Conservation (phyloP, 139 green algal genomes). For the Chlamydomonas sp. region DNA sequence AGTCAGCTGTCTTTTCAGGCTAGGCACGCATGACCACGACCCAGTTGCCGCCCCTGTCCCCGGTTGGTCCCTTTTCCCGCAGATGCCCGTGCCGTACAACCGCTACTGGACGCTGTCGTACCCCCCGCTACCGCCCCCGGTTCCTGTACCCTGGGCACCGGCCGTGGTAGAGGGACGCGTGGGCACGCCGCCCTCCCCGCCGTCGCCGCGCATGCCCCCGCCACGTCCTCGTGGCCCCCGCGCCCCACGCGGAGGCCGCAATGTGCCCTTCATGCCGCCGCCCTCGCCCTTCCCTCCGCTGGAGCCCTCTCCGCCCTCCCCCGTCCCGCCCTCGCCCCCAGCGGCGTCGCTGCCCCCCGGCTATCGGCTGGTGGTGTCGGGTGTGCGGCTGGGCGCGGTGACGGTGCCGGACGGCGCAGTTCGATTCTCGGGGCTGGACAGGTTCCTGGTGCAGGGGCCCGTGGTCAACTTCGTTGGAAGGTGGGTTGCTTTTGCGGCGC, state of each 20-base stretch:
- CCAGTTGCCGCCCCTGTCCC: not conserved
- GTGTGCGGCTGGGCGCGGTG: slow-evolving; percentile 4
- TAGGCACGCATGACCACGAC: too few relatives aligned
- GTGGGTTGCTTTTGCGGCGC: not conserved
- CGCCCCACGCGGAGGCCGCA: too few relatives aligned
- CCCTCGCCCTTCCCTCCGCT: too few relatives aligned
- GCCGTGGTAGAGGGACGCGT: not conserved
- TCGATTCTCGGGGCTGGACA: not conserved
- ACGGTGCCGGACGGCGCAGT: not conserved
- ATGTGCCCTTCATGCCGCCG: too few relatives aligned
- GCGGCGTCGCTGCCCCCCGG: not conserved
- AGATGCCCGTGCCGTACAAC: slow-evolving; percentile 31
- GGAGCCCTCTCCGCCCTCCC: too few relatives aligned
- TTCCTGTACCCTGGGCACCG: not conserved
- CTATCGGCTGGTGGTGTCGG: slow-evolving; percentile 8
- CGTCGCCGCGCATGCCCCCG: too few relatives aligned
- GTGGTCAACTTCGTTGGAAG: slow-evolving; percentile 24
- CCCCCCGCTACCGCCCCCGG: slow-evolving; percentile 8
- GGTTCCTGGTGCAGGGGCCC: not conserved
- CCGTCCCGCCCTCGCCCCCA: too few relatives aligned
- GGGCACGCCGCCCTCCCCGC: too few relatives aligned
- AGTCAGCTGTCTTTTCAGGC: too few relatives aligned
- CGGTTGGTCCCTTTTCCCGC: not conserved
- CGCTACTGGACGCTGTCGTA: not conserved
- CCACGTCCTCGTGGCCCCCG: too few relatives aligned